Evolutionary conservation across 306 rosid genomes (phyloP).

Genomic region (Lablab purpureus): DNA sequence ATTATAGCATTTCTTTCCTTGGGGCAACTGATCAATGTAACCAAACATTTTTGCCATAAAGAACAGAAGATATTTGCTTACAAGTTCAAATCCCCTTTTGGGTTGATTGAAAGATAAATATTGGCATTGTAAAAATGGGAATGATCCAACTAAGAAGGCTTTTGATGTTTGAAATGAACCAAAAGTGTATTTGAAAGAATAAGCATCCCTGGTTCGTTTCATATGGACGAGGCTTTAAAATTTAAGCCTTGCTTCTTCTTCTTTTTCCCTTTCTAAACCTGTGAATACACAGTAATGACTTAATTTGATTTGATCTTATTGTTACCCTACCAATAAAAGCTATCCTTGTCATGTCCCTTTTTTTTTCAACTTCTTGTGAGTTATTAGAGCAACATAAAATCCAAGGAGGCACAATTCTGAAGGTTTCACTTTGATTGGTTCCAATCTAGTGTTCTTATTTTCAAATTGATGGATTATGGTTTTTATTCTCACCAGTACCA

Average conservation of each 20-base stretch:
- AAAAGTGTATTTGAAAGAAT: neutral
- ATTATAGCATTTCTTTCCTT: slow-evolving; percentile 7
- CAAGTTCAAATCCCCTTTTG: neutral
- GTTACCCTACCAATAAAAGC: neutral
- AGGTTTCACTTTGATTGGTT: slow-evolving; percentile 19
- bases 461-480: neutral
- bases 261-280: neutral
- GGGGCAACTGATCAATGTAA: slow-evolving; percentile 15
- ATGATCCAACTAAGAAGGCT: neutral
- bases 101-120: neutral
- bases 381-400: neutral
- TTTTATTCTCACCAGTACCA: neutral
- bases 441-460: slow-evolving; percentile 3
- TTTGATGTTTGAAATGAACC: slow-evolving; percentile 8
- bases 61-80: neutral
- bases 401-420: slow-evolving; percentile 6
- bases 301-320: neutral
- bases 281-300: neutral
- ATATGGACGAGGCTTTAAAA: neutral
- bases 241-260: too few species aligned
- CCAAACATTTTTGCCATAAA: neutral
- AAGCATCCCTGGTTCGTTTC: neutral
- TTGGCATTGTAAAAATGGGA: neutral
- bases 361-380: neutral
- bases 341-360: too few species aligned